Base-by-base conservation (phyloP, 495 filamentous ascomycete species). In the Aspergillus incahuasiensis region DNA sequence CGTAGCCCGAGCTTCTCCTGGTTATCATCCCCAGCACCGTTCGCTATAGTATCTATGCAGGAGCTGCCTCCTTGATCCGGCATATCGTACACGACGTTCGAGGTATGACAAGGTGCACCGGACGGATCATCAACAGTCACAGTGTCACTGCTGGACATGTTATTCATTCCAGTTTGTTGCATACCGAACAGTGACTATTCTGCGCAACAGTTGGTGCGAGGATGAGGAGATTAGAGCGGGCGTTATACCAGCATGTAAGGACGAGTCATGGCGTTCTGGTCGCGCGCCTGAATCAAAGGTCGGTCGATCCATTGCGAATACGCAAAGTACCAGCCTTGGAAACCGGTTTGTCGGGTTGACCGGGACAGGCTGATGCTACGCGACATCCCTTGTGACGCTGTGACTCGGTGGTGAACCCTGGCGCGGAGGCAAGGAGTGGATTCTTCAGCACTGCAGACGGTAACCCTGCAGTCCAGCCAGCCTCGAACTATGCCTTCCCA, bases 1-100 rank as follows among this genome's bases (percentile, higher is more conserved):
- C 45, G 52, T 8, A 35, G 54, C 30, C 35, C 46, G 6, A 57
- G 6, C 48, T 73, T 68, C 42, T 68, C 65, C 0, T 59, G 49
- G 41, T 45, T 38, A 40, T 54, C 35, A 12, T 50, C 46, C 28
- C 4, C 16, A 18, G 30, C 8, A 15, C 49, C 38, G 20, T 42
- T n/a, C 7, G 24, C 49, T n/a, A 15, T 25, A 9, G 38, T 18
- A 6, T 35, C 35, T 6, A 19, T 35, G 38, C 5, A 39, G 5
- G 24, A 40, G 38, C 35, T 44, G 9, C 43, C 50, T 22, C 49
- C 41, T 52, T 59, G 57, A 25, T 57, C 51, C 18, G 60, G 48
- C 16, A 52, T 46, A 11, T 57, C 45, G 12, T 30, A 21, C 16
- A 50, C 30, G 28, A 20, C 38, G 24, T 30, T 53, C 22, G 57